Conservation (phyloP, 1,139 yeast genomes). For the Saccharomyces hybrid region DNA sequence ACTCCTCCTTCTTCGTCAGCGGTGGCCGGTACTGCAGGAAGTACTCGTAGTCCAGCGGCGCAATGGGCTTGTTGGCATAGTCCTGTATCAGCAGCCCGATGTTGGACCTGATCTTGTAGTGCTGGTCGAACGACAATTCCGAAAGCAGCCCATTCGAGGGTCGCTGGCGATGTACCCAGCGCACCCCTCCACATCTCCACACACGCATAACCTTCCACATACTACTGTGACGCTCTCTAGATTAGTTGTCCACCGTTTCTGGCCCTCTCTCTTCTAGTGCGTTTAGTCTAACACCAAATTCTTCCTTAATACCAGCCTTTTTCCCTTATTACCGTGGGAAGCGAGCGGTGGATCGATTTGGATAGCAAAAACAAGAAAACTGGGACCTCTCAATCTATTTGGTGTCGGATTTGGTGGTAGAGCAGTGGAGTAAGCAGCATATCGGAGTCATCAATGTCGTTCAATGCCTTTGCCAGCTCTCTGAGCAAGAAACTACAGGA, state of each 20-base stretch:
- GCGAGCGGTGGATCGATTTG: not conserved
- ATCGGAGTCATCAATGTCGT: slow-evolving; percentile 9
- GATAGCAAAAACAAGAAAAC: not conserved
- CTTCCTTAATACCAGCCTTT: not conserved
- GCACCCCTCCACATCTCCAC: not conserved
- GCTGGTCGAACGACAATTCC: slow-evolving; percentile 21
- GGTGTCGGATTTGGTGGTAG: not conserved
- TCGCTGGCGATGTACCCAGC: not conserved
- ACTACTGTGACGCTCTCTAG: not conserved
- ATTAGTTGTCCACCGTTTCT: not conserved
- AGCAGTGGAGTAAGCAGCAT: not conserved
- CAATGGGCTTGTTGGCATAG: slow-evolving; percentile 25
- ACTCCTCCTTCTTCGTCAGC: slow-evolving; percentile 21
- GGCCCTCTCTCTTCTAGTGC: not conserved
- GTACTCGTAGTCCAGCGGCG: slow-evolving; percentile 22
- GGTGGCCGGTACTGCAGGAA: slow-evolving; percentile 24
- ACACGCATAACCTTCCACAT: not conserved
- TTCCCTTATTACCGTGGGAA: slow-evolving; percentile 1
- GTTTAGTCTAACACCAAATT: not conserved
- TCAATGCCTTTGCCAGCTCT: slow-evolving; percentile 17
- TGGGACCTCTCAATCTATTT: not conserved
- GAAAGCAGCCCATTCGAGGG: not conserved
- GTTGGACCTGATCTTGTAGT: slow-evolving; percentile 28
- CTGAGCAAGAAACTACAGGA: slow-evolving; percentile 28
- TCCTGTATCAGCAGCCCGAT: slow-evolving; percentile 29